Percentiles rank a stretch among this genome's conserved stretches.
These are phyloP conservation scores for Cyclostephanos invisitatus DNA, from an alignment of 108 stramenopile species.

Conservation along the genomic window DNA sequence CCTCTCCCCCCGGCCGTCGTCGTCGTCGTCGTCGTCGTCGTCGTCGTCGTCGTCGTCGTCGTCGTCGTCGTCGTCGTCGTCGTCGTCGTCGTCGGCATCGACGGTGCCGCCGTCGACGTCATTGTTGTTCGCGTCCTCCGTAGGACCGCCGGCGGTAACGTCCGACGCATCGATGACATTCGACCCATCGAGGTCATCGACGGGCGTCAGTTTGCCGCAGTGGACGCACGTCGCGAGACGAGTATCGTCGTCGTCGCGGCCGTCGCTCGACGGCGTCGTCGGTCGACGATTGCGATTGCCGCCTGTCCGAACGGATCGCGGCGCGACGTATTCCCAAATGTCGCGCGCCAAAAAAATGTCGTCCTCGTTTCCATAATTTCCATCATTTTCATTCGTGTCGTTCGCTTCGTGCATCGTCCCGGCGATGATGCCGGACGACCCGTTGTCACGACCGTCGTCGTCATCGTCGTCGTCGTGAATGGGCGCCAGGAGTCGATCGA, in stretches of 20 bases:
- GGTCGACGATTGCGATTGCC: too few relatives aligned
- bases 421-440: not conserved
- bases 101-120: not conserved
- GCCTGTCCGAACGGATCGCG: slow-evolving; percentile 6
- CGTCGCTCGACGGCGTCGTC: not conserved
- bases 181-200: too few relatives aligned
- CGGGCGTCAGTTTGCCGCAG: slow-evolving; percentile 36
- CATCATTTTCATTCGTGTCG: not conserved
- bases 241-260: not conserved
- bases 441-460: not conserved
- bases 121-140: not conserved
- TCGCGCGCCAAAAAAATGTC: slow-evolving; percentile 5
- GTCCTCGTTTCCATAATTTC: not conserved
- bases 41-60: not conserved
- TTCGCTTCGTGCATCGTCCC: not conserved
- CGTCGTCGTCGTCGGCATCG: not conserved
- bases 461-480: not conserved
- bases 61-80: not conserved
- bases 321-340: slow-evolving; percentile 37
- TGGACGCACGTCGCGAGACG: slow-evolving; percentile 16
- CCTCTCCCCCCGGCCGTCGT: not conserved
- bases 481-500: slow-evolving; percentile 36
- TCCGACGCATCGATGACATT: not conserved
- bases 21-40: not conserved
- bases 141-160: not conserved